Evolutionary conservation across 108 stramenopile species (phyloP), one percentile per base, ranked within the genome.

Genomic region (Nannochloropsis oceanica): DNA sequence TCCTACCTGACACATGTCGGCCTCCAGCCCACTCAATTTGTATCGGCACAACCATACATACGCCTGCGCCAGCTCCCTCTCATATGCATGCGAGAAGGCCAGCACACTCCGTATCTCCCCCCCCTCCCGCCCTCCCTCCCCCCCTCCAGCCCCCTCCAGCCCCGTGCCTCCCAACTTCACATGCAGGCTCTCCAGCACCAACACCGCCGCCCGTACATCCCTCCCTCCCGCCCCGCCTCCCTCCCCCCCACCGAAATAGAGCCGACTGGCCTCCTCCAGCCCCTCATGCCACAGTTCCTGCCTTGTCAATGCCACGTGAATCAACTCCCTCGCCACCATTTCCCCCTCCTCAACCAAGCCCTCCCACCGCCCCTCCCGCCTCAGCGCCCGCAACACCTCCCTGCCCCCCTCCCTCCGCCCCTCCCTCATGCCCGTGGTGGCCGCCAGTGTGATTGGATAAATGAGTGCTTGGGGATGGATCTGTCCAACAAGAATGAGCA

Each of bases 391-490:
- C n/a, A 25, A 20, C 80, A 80, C n/a, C n/a, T 97, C 95, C 92
- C 84, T 92, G 91, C n/a, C 43, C n/a, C 82, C 50, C 18, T 86
- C 89, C 44, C 79, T 42, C 34, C 44, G 85, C 79, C 86, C 43
- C 79, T 83, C 81, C 13, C 43, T 26, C 27, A 43, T 42, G 14
- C 44, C 25, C 1, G 88, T 90, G 44, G 87, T 89, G 88, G 86
- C 44, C 18, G 90, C 90, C 27, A 90, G 88, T 26, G 90, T 89
- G 79, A 90, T 89, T 43, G 90, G 89, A 26, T 86, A 90, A 26
- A 90, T 88, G n/a, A 90, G 81, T 24, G 90, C 90, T 86, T 90
- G 88, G 13, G 85, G 84, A 46, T 85, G 84, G 25, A 18, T n/a
- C 9, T 25, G 24, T 9, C 79, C 84, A 12, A 88, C 26, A 8